Percentiles rank a stretch among this genome's conserved stretches.
Evolutionary conservation across 1,139 yeast genomes (phyloP).

Genomic region (Kurtzmaniella quercitrusa): DNA sequence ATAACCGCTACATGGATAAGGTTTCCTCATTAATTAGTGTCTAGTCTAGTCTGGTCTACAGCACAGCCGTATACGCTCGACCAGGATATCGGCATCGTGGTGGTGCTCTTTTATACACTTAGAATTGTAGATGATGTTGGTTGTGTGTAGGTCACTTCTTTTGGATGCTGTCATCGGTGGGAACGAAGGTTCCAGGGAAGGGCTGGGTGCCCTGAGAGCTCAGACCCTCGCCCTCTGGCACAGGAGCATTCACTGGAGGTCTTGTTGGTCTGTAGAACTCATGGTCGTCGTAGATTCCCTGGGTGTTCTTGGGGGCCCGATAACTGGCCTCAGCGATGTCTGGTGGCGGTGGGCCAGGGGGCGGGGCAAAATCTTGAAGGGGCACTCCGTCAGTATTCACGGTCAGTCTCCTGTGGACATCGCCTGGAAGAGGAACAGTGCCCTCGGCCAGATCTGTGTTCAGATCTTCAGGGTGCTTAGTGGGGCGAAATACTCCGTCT

Average conservation of each 20-base stretch:
- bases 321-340: conserved; percentile 3
- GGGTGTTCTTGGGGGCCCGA: conserved; percentile 5
- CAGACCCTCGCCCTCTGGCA: background rate
- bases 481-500: conserved; percentile 52
- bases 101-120: too few species aligned
- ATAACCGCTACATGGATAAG: too few species aligned
- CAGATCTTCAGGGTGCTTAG: conserved; percentile 1
- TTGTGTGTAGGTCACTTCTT: too few species aligned
- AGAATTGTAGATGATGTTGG: too few species aligned
- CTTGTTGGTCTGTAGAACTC: conserved; percentile 8
- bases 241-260: conserved; percentile 7
- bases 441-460: conserved; percentile 14
- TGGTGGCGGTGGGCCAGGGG: conserved; percentile 3
- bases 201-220: background rate
- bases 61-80: too few species aligned
- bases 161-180: too few species aligned
- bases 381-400: conserved; percentile 6
- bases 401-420: conserved; percentile 13
- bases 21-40: too few species aligned
- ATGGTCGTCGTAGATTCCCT: conserved; percentile 3
- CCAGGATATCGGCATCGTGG: too few species aligned
- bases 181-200: too few species aligned
- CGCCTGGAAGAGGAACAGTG: conserved; percentile 14
- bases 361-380: background rate
- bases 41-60: too few species aligned